Evolutionary conservation across 768 basidiomycete genomes (phyloP), one percentile per base, ranked within the genome.

Genomic region (Baorangia bicolor): DNA sequence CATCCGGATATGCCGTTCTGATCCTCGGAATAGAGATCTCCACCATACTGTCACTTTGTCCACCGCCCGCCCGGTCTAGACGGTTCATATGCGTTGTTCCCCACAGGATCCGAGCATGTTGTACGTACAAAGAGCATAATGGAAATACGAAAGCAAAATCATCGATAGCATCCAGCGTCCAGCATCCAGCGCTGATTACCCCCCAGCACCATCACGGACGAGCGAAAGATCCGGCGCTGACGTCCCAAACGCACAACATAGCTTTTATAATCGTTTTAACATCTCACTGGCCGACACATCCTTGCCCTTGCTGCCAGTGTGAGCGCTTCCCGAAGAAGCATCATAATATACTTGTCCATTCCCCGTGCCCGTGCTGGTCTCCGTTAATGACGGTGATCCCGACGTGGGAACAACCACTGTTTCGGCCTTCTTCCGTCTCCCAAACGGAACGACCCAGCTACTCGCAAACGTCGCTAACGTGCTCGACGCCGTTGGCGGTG

Each of bases 371-470:
- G 69, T 34, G 20, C 46, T 58, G 2, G 49, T 41, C 21, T 55
- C 53, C 12, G 42, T 54, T n/a, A 40, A 38, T 16, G 47, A 33
- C 31, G 51, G 18, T 8, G 57, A 57, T 64, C 16, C 18, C 4
- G 56, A 37, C 27, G 47, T 7, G 6, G 47, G 38, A 31, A 59
- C 45, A 9, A 38, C n/a, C 8, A 25, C 13, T 65, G 56, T 44
- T 25, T 57, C 62, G 18, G 53, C 47, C 46, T 59, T 68, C 66
- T 79, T 85, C 69, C 77, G 81, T 48, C 83, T 75, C 30, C 84
- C 84, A 64, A 88, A 87, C 2, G 83, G 71, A 50, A 83, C 80
- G 1, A 85, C 86, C 83, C 82, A 87, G 67, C 80, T 87, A 45
- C 75, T 84, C 5, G 85, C 85, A 45, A 86, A 72, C 55, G 73